Base-by-base conservation (phyloP, 768 basidiomycete species). In the Scleroderma bovista region DNA sequence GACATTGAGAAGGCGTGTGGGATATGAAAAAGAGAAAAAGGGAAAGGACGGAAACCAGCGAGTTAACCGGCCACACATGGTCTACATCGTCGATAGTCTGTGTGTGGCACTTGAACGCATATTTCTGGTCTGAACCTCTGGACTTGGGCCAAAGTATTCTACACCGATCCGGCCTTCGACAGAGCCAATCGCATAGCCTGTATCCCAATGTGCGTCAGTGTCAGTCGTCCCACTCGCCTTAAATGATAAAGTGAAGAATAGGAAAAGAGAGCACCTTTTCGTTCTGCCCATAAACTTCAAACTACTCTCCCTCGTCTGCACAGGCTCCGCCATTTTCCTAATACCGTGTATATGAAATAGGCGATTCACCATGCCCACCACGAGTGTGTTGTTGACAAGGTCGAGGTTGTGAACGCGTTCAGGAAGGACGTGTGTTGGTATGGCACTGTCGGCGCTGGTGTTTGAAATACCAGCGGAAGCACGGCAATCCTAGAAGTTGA, bases 91-190 rank as follows among this genome's bases (percentile, higher is more conserved):
- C 85, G 52, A 93, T 83, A 3, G 88, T 83, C 63, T 92, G 87
- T 4, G 95, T 79, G 61, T 99, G 95, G 55, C 94, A 96, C 65
- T 96, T 93, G 80, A 97, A 99, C 3, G 96, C 96, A 66, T 84
- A 68, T 22, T 67, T 85, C 57, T 79, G 76, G n/a, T 86, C 84
- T 98, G 95, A 0, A 77, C 75, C 22, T 80, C 79, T 0, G 84
- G 76, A 3, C 79, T 80, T 2, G 89, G 83, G 55, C 97, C 91
- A 57, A 96, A 94, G 66, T 95, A 99, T 66, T 99, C 96, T 26
- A 98, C 93, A 0, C 94, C 93, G 51, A 98, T 96, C 20, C 96
- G 79, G 1, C 96, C 96, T 60, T 99, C 96, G 13, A 94, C 92
- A 0, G 91, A 93, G 0, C 87, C 89, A 0, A 86, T 91, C 11